Conservation (phyloP, 805 yeast species). For the Candida tallmaniae region DNA sequence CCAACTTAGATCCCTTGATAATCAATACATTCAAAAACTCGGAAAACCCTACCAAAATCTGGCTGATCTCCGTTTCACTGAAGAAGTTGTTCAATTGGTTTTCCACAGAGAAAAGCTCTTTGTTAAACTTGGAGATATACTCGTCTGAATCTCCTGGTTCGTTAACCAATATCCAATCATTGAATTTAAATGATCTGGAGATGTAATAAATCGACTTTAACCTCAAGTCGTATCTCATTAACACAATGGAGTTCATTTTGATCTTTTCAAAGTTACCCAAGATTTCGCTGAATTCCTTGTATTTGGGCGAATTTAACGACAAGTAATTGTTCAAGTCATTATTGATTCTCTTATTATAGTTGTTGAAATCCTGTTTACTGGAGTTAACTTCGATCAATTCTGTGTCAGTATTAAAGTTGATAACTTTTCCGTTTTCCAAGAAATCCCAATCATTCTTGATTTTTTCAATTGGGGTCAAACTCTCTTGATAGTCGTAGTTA, state of each 20-base stretch:
- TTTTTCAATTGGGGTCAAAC: slow-evolving; percentile 24
- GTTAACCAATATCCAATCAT: slow-evolving; percentile 46
- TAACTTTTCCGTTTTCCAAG: slow-evolving; percentile 33
- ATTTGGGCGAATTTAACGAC: slow-evolving; percentile 27
- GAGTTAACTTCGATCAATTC: slow-evolving; percentile 8
- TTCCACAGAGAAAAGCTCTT: slow-evolving; percentile 43
- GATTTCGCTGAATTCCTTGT: slow-evolving; percentile 32
- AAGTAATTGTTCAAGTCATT: slow-evolving; percentile 22
- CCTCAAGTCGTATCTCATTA: slow-evolving; percentile 56
- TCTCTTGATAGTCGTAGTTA: slow-evolving; percentile 20
- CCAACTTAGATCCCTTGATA: slow-evolving; percentile 47
- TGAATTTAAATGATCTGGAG: slow-evolving; percentile 43
- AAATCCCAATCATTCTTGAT: slow-evolving; percentile 39
- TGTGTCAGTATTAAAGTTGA: slow-evolving; percentile 13
- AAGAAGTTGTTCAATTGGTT: slow-evolving; percentile 36
- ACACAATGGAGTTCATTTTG: slow-evolving; percentile 35
- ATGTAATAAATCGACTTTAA: slow-evolving; percentile 49
- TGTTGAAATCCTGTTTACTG: slow-evolving; percentile 9
- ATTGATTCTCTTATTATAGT: slow-evolving; percentile 1
- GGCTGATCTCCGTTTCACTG: slow-evolving; percentile 26
- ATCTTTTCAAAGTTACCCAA: slow-evolving; percentile 31
- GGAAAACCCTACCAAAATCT: slow-evolving; percentile 45
- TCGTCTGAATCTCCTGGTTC: slow-evolving; percentile 61
- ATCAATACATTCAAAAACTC: slow-evolving; percentile 47
- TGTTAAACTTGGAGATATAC: slow-evolving; percentile 47